Conservation (phyloP, 768 basidiomycete genomes). For the Panellus pusillus region DNA sequence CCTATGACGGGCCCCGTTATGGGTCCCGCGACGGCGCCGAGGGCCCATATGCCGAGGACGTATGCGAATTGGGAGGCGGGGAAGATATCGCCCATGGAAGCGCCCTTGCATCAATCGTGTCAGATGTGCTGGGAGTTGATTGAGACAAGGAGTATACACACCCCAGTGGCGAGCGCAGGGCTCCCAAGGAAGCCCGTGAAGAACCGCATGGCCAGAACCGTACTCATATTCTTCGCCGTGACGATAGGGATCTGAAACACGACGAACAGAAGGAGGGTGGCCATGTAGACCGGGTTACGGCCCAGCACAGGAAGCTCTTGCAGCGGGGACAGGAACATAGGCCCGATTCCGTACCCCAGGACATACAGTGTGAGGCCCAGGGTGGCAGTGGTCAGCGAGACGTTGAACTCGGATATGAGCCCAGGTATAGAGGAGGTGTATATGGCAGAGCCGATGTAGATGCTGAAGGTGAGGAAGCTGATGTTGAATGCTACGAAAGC, state of each 20-base stretch:
- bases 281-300: constrained; percentile 33
- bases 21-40: constrained; percentile 28
- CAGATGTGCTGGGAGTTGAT: neutral
- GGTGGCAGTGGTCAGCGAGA: constrained; percentile 29
- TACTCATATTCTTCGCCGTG: constrained; percentile 30
- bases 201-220: constrained; percentile 34
- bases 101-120: neutral
- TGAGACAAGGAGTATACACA: neutral
- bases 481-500: constrained; percentile 33
- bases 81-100: constrained; percentile 18
- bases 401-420: constrained; percentile 27
- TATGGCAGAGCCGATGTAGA: constrained; percentile 37
- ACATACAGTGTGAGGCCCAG: constrained; percentile 30
- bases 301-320: constrained; percentile 34
- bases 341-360: constrained; percentile 28
- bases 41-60: constrained; percentile 15
- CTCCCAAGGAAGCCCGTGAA: constrained; percentile 34
- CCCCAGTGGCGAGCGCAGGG: constrained; percentile 34
- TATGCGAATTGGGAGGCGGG: constrained; percentile 11
- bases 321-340: constrained; percentile 32
- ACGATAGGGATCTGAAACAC: constrained; percentile 35
- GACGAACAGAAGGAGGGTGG: constrained; percentile 32
- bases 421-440: constrained; percentile 31
- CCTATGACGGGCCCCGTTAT: constrained; percentile 33
- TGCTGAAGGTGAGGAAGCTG: constrained; percentile 33